A percentile compares a stretch with the other conserved stretches of the same genome.
These are phyloP conservation scores for Tuber calosporum DNA, from an alignment of 495 filamentous ascomycete species.

Conservation along the genomic window DNA sequence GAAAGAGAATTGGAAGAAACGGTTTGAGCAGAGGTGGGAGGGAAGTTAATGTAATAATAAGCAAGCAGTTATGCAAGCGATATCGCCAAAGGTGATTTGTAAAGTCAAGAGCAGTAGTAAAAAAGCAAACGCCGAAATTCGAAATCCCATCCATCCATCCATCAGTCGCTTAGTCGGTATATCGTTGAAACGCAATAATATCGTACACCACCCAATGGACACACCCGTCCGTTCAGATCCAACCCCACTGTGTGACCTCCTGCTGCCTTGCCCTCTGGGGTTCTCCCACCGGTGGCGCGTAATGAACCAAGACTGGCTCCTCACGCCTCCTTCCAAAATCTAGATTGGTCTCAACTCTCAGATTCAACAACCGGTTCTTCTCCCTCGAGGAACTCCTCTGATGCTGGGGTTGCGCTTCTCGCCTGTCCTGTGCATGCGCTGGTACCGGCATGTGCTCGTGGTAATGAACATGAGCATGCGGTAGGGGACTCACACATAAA, in stretches of 20 bases:
- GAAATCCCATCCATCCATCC: neutral
- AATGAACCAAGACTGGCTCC: neutral
- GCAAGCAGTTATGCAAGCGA: neutral
- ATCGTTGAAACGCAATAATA: neutral
- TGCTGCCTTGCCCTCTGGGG: neutral
- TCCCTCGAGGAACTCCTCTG: neutral
- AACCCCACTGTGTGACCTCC: neutral
- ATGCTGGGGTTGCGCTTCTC: neutral
- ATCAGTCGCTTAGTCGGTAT: neutral
- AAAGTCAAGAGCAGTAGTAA: neutral
- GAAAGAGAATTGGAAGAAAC: neutral
- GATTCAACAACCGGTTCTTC: neutral
- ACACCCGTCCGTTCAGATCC: neutral
- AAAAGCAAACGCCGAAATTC: neutral
- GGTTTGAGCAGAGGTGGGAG: no score
- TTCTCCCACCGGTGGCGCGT: neutral
- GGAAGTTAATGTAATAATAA: neutral
- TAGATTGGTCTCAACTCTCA: neutral
- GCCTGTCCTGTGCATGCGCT: neutral
- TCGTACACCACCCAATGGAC: neutral
- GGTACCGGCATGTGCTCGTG: neutral
- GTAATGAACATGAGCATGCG: neutral
- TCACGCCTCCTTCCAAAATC: neutral
- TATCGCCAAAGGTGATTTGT: neutral
- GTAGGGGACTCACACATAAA: neutral